Evolutionary conservation across 257 asterid species (phyloP), one percentile per base, ranked within the genome.

Genomic region (Jacaranda copaia): DNA sequence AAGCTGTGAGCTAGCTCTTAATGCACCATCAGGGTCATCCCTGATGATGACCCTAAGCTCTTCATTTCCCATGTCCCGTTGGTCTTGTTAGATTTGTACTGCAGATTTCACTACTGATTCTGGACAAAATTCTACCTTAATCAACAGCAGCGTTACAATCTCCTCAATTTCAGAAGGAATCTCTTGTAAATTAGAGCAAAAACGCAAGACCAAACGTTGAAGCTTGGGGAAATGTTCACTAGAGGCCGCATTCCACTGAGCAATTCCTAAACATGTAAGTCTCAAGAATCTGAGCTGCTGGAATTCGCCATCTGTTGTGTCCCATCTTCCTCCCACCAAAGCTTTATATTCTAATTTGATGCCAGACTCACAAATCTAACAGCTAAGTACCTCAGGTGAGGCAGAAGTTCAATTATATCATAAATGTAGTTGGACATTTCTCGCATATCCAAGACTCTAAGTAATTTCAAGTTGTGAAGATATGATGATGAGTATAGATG

Each of bases 341-440:
- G 76, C 51, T 25, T 3, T 20, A 5, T 4, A 0, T 20, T 4
- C 5, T 52, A 81, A 19, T 65, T 81, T 81, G 79, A 70, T 57
- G 77, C 43, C 0, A 76, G 79, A n/a, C n/a, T n/a, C 59, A 82
- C 15, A 35, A 18, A 19, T 5, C 57, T n/a, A 9, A 72, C 5
- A 42, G 52, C 84, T 70, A 79, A 39, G 66, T 79, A 82, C 55
- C 79, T 82, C 72, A 82, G 43, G 68, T 55, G 46, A 49, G 64
- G 19, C 8, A 82, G 73, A 32, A 1, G 11, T 13, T 79, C 76
- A n/a, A n/a, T n/a, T n/a, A n/a, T n/a, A n/a, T n/a, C n/a, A n/a
- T n/a, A n/a, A n/a, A n/a, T n/a, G n/a, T n/a, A n/a, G n/a, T n/a
- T n/a, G n/a, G n/a, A n/a, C n/a, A n/a, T n/a, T n/a, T n/a, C n/a